A percentile compares a stretch with the other conserved stretches of the same genome.
Conservation (phyloP, 2,329 filamentous ascomycete species). For the Calonectria pteridis region DNA sequence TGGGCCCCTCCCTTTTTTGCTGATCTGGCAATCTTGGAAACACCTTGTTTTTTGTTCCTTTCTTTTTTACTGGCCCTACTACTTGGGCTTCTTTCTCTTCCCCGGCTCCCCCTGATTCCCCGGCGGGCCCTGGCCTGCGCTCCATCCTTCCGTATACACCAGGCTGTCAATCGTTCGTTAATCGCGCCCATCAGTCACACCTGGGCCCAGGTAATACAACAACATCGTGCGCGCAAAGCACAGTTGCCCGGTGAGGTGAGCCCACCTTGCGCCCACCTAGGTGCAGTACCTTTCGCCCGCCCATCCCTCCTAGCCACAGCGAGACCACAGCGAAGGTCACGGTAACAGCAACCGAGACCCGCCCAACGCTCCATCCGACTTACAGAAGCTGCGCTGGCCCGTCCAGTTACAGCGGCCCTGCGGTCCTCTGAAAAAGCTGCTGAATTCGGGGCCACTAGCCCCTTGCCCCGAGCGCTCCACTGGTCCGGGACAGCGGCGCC, state of each 20-base stretch:
- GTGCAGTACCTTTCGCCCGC: slow-evolving; percentile 22
- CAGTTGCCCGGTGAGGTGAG: slow-evolving; percentile 38
- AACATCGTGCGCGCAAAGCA: slow-evolving; percentile 21
- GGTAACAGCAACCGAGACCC: slow-evolving; percentile 22
- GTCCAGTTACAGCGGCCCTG: slow-evolving; percentile 13
- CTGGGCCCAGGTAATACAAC: slow-evolving; percentile 11
- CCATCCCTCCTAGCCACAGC: slow-evolving; percentile 12
- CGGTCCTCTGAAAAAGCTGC: background rate
- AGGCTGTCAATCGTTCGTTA: slow-evolving; percentile 15
- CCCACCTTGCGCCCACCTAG: slow-evolving; percentile 39
- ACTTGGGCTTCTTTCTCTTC: slow-evolving; percentile 3
- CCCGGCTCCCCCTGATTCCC: slow-evolving; percentile 20
- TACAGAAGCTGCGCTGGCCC: slow-evolving; percentile 6
- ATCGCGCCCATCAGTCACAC: slow-evolving; percentile 11
- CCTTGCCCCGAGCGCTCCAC: slow-evolving; percentile 45
- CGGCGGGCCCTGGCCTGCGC: slow-evolving; percentile 13
- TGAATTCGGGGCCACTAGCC: slow-evolving; percentile 29
- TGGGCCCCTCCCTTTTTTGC: background rate
- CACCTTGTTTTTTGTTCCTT: slow-evolving; percentile 8
- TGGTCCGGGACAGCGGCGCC: slow-evolving; percentile 42
- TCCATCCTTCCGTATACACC: slow-evolving; percentile 15
- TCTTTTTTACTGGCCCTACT: background rate
- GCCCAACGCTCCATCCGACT: slow-evolving; percentile 13
- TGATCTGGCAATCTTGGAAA: slow-evolving; percentile 9
- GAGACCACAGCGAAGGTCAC: slow-evolving; percentile 17